These are phyloP conservation scores for Zymoseptoria brevis DNA, from an alignment of 2,329 filamentous ascomycete genomes.

Conservation along the genomic window DNA sequence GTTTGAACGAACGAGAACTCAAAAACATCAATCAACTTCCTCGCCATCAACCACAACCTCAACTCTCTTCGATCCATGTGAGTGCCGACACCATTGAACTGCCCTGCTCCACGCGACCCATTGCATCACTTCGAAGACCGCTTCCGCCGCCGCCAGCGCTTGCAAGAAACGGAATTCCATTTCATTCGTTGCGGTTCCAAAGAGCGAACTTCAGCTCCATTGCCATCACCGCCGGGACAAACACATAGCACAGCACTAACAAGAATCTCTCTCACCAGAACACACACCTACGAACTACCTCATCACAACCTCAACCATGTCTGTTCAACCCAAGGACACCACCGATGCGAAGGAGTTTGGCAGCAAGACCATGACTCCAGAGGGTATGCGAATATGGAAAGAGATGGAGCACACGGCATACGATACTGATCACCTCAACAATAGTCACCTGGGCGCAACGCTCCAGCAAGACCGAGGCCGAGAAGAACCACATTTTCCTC, in stretches of 20 bases:
- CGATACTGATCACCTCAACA: constrained; percentile 16
- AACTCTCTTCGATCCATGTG: neutral
- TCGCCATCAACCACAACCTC: neutral
- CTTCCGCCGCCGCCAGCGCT: neutral
- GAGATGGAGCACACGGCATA: neutral
- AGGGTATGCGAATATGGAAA: constrained; percentile 22
- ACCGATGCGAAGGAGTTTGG: constrained; percentile 28
- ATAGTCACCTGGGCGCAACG: constrained; percentile 97
- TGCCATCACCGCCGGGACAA: neutral
- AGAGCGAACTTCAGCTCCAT: constrained; percentile 1
- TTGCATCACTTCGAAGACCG: neutral
- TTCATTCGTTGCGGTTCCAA: constrained; percentile 2
- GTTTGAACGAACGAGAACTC: neutral
- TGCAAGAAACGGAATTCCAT: neutral
- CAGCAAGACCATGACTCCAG: constrained; percentile 30
- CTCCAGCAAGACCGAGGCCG: constrained; percentile 68
- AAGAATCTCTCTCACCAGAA: constrained; percentile 4
- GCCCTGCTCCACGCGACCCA: neutral
- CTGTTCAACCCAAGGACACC: constrained; percentile 27
- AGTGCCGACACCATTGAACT: neutral
- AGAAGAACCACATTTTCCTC: constrained; percentile 92
- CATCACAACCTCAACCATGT: constrained; percentile 14
- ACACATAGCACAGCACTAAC: constrained; percentile 3
- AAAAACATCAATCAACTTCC: neutral
- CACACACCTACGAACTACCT: constrained; percentile 4